Percentiles rank a stretch among this genome's conserved stretches.
Evolutionary conservation across 108 stramenopile genomes (phyloP).

Genomic region (Pseudonitzschia delicatissima): DNA sequence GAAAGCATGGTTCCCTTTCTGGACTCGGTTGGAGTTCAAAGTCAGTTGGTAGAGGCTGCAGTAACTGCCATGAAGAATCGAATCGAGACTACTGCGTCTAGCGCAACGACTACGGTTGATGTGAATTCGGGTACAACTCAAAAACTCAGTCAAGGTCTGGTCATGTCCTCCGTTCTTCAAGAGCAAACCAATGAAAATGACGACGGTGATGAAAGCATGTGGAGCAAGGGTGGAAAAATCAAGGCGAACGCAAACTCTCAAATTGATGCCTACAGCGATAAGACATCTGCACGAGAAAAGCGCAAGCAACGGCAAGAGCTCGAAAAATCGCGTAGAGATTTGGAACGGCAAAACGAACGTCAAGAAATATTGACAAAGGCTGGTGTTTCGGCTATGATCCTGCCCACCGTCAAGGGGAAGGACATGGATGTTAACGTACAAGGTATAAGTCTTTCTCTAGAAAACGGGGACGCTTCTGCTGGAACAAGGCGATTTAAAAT

Average conservation of each 20-base stretch:
- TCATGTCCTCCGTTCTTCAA: constrained; percentile 59
- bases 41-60: constrained; percentile 37
- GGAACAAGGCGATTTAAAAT: constrained; percentile 86
- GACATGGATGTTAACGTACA: constrained; percentile 82
- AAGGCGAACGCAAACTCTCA: constrained; percentile 67
- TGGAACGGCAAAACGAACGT: constrained; percentile 16
- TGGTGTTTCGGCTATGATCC: constrained; percentile 67
- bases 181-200: constrained; percentile 48
- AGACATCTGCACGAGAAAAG: constrained; percentile 69
- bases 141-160: constrained; percentile 68
- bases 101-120: background rate
- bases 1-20: constrained; percentile 69
- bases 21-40: constrained; percentile 55
- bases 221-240: constrained; percentile 39
- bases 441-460: constrained; percentile 75
- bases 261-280: constrained; percentile 60
- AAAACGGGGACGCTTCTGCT: constrained; percentile 89
- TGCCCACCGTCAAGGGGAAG: constrained; percentile 73
- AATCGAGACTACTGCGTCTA: background rate
- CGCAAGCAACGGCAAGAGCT: constrained; percentile 73
- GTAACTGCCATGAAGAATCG: constrained; percentile 27
- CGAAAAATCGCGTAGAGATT: constrained; percentile 58
- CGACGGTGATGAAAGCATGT: constrained; percentile 51
- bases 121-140: constrained; percentile 17
- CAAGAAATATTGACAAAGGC: constrained; percentile 58